A percentile compares a stretch with the other conserved stretches of the same genome.
Evolutionary conservation across 1,284 basidiomycete species (phyloP).

Genomic region (Phaffia rhodozyma): DNA sequence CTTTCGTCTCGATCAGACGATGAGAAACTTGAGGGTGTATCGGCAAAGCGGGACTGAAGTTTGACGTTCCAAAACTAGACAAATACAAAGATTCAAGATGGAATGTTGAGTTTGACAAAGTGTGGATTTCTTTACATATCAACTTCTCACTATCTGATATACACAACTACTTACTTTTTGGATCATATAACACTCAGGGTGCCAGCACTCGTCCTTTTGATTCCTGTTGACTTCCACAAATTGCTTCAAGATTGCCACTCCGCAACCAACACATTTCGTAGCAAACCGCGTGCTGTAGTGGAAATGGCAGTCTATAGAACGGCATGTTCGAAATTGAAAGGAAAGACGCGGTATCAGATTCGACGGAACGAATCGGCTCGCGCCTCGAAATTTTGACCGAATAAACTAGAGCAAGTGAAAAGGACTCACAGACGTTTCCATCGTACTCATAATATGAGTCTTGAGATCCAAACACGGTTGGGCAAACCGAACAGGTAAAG

Average conservation of each 20-base stretch:
- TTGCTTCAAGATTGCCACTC: slow-evolving; percentile 96
- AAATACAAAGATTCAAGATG: background rate
- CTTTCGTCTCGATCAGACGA: slow-evolving; percentile 54
- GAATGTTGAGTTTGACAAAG: slow-evolving; percentile 11
- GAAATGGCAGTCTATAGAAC: slow-evolving; percentile 61
- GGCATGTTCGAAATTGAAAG: background rate
- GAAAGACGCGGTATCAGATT: background rate
- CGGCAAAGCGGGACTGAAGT: slow-evolving; percentile 56
- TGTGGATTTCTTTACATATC: slow-evolving; percentile 21
- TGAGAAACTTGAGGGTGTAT: slow-evolving; percentile 44
- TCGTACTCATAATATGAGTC: slow-evolving; percentile 99
- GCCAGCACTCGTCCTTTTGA: slow-evolving; percentile 97
- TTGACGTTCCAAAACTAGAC: slow-evolving; percentile 96
- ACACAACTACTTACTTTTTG: slow-evolving; percentile 60
- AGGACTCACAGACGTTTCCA: slow-evolving; percentile 63
- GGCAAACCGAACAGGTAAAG: slow-evolving; percentile 95
- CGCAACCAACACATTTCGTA: slow-evolving; percentile 95
- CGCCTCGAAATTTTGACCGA: background rate
- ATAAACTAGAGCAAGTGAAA: background rate
- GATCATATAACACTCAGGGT: slow-evolving; percentile 99
- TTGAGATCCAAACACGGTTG: slow-evolving; percentile 90
- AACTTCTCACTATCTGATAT: background rate
- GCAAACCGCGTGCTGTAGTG: slow-evolving; percentile 98
- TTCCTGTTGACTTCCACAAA: slow-evolving; percentile 99
- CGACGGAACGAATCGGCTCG: background rate